Evolutionary conservation across 305 asterid species (phyloP).

Genomic region (Plantago lanceolata): DNA sequence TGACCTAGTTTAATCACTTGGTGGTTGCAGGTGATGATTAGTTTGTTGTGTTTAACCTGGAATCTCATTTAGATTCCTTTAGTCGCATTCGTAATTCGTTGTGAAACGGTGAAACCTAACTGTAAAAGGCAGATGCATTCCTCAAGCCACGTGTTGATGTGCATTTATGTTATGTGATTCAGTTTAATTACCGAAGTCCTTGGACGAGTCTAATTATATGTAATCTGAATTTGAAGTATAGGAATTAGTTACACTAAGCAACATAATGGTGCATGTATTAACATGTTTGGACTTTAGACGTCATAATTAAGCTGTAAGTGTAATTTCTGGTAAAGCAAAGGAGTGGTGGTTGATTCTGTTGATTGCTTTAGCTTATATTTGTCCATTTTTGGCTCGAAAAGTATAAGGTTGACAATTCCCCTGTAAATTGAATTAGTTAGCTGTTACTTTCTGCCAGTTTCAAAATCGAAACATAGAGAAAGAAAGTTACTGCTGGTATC

Average conservation of each 20-base stretch:
- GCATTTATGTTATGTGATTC: not conserved
- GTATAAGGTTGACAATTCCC: not conserved
- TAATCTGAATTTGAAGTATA: not conserved
- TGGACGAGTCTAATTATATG: not conserved
- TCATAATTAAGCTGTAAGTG: not conserved
- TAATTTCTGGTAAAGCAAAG: not conserved
- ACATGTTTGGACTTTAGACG: not conserved
- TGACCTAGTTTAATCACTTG: not conserved
- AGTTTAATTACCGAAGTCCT: not conserved
- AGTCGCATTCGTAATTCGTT: not conserved
- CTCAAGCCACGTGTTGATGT: not conserved
- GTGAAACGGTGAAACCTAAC: not conserved
- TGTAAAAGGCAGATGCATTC: not conserved
- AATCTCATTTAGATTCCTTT: not conserved
- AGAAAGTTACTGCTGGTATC: not conserved
- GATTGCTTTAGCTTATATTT: not conserved
- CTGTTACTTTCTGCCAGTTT: not conserved
- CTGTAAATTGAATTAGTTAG: not conserved
- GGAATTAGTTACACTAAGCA: not conserved
- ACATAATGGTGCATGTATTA: not conserved
- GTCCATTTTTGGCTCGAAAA: not conserved
- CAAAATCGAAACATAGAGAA: not conserved
- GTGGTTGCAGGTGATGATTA: not conserved
- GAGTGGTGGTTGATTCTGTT: not conserved
- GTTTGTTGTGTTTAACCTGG: not conserved